Base-by-base conservation (phyloP, 2,329 filamentous ascomycete genomes). In the Exophiala dermatitidis region DNA sequence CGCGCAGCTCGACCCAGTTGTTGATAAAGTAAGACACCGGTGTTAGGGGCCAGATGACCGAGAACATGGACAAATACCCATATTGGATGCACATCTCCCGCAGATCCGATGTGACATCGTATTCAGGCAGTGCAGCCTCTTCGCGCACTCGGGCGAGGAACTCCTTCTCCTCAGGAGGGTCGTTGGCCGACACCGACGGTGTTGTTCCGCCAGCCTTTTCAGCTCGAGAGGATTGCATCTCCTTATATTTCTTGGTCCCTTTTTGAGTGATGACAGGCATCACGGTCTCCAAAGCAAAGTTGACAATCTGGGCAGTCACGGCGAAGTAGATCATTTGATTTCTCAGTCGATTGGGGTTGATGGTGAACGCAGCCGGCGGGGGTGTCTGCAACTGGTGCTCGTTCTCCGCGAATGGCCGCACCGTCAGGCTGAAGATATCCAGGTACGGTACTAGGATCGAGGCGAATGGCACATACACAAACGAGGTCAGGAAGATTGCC, bases 271-370 rank as follows among this genome's bases (percentile, higher is more conserved):
- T 71, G 61, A 88, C 90, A 0, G 93, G 93, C 1, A 96, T 81
- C 34, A 96, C 74, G 3, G 90, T 81, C 68, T 98, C 93, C 57
- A 91, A 83, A 8, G 79, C 83, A 50, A 96, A 85, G 66, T 87
- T 93, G 63, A 98, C 85, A 36, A 96, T 80, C 66, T 96, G 91
- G 0, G 90, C 91, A 0, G 91, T 96, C 32, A 97, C 88, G 0
- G 91, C 95, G 59, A 95, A 93, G 72, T 95, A 97, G 59, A 96
- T 93, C 67, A 96, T 88, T 68, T 97, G 91, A 62, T 90, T 87
- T 63, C 85, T 86, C 34, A 97, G 81, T 10, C 93, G 80, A 60
- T 84, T 78, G 0, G 89, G 85, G 65, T 97, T 90, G 70, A 96
- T 87, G 48, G 83, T 77, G 68, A 96, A 98, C 28, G 79, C 76